Evolutionary conservation across 2,329 filamentous ascomycete species (phyloP).

Genomic region (Apiospora saccharicola): DNA sequence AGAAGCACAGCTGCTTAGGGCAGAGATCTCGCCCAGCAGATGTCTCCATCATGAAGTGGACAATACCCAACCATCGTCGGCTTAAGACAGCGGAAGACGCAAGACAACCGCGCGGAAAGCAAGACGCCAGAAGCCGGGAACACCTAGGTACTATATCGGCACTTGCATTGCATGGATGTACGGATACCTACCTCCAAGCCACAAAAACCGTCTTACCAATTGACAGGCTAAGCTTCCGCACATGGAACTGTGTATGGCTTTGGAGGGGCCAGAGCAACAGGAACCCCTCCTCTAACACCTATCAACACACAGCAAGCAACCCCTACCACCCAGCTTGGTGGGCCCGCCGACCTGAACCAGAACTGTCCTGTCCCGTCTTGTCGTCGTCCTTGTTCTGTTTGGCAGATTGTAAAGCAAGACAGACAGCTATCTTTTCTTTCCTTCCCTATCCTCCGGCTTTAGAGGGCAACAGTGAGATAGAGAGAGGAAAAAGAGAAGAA

Average conservation of each 20-base stretch:
- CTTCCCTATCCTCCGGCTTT: not conserved
- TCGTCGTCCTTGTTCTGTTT: not conserved
- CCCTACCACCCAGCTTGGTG: not conserved
- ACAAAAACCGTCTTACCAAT: slow-evolving; percentile 19
- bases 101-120: not conserved
- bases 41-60: slow-evolving; percentile 4
- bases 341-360: not conserved
- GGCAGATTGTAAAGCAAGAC: not conserved
- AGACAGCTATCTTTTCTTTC: not conserved
- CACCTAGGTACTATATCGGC: not conserved
- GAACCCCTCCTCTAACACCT: not conserved
- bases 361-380: not conserved
- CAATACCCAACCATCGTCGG: not conserved
- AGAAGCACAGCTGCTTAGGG: not conserved
- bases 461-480: not conserved
- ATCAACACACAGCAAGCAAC: not conserved
- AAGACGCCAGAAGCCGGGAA: not conserved
- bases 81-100: not conserved
- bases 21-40: not conserved
- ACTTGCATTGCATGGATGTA: not conserved
- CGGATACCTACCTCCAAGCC: slow-evolving; percentile 1
- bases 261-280: slow-evolving; percentile 16
- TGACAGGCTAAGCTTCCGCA: slow-evolving; percentile 14
- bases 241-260: slow-evolving; percentile 20
- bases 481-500: too few relatives aligned